A percentile compares a stretch with the other conserved stretches of the same genome.
Evolutionary conservation across 495 filamentous ascomycete species (phyloP).

Genomic region (Talaromyces liani): DNA sequence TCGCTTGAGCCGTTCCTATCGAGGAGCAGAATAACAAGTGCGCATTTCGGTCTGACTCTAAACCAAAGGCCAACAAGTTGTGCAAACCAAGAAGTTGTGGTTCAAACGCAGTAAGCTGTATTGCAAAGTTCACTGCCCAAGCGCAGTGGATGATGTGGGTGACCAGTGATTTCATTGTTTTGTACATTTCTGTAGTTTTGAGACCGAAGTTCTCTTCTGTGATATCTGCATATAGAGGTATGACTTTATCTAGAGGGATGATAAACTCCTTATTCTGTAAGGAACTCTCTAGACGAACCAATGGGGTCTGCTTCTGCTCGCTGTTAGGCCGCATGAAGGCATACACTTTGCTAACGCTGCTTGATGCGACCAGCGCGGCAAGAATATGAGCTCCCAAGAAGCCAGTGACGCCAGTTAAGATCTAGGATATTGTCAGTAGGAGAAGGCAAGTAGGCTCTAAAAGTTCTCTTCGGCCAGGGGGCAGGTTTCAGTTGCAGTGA

Average conservation of each 20-base stretch:
- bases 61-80: slow-evolving; percentile 47
- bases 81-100: slow-evolving; percentile 42
- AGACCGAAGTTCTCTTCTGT: slow-evolving; percentile 38
- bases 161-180: slow-evolving; percentile 30
- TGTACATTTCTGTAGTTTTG: slow-evolving; percentile 15
- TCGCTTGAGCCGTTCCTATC: slow-evolving; percentile 37
- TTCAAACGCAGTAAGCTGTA: slow-evolving; percentile 28
- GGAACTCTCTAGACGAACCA: slow-evolving; percentile 23
- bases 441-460: too few relatives aligned
- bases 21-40: slow-evolving; percentile 45
- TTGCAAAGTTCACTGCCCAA: slow-evolving; percentile 54
- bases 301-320: slow-evolving; percentile 17
- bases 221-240: slow-evolving; percentile 30
- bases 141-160: slow-evolving; percentile 49
- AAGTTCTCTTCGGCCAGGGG: too few relatives aligned
- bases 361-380: slow-evolving; percentile 35
- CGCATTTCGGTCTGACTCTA: slow-evolving; percentile 39
- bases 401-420: slow-evolving; percentile 55
- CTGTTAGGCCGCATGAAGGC: slow-evolving; percentile 42
- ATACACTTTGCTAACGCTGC: slow-evolving; percentile 37
- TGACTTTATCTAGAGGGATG: slow-evolving; percentile 25
- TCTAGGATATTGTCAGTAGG: slow-evolving; percentile 11
- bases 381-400: slow-evolving; percentile 50
- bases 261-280: slow-evolving; percentile 27
- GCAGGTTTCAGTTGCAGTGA: not conserved